Percentiles rank a stretch among this genome's conserved stretches.
These are phyloP conservation scores for Tylopilus subfusipes DNA, from an alignment of 768 basidiomycete genomes.

Conservation along the genomic window DNA sequence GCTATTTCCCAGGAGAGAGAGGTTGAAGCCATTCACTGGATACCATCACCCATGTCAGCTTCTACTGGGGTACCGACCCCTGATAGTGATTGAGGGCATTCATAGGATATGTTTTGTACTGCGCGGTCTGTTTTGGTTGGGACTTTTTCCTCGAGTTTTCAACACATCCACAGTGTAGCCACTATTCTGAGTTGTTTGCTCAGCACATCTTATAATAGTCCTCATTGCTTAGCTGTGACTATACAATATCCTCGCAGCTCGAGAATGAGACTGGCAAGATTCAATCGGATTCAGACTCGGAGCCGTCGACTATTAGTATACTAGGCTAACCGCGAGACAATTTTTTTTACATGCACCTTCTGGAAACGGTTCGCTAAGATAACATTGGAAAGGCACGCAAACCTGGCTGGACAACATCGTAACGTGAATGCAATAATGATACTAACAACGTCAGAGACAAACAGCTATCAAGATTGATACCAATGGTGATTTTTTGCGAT, in stretches of 20 bases:
- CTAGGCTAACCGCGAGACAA: no score
- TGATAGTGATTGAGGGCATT: conserved; percentile 22
- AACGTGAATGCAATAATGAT: conserved; percentile 19
- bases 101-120: neutral
- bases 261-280: no score
- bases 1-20: conserved; percentile 58
- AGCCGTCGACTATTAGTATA: no score
- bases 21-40: conserved; percentile 51
- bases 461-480: conserved; percentile 51
- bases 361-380: no score
- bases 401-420: no score
- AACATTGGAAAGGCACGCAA: no score
- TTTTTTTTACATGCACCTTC: no score
- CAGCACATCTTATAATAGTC: conserved; percentile 7
- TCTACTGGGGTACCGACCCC: conserved; percentile 35
- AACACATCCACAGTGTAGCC: conserved; percentile 19
- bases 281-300: no score
- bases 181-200: conserved; percentile 1
- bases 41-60: conserved; percentile 49
- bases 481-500: conserved; percentile 53
- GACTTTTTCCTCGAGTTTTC: conserved; percentile 1
- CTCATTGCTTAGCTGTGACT: neutral
- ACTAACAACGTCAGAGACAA: neutral
- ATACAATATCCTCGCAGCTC: no score
- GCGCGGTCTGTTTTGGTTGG: neutral